Percentiles rank a stretch among this genome's conserved stretches.
These are phyloP conservation scores for Capronia americana DNA, from an alignment of 2,329 filamentous ascomycete species.

Conservation along the genomic window DNA sequence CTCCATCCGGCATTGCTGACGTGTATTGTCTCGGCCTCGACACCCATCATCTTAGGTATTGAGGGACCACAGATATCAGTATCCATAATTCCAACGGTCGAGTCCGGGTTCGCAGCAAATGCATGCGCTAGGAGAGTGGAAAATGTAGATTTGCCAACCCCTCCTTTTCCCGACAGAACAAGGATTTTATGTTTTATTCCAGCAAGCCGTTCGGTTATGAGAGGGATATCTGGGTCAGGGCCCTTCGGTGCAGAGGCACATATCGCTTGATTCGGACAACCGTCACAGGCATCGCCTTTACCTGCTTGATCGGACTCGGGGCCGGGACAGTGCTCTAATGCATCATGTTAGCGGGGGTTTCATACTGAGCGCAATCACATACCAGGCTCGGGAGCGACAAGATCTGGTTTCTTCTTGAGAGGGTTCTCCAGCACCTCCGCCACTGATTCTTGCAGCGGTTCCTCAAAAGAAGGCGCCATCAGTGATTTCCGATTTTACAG, in stretches of 20 bases:
- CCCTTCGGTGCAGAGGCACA: slow-evolving; percentile 94
- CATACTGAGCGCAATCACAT: slow-evolving; percentile 35
- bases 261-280: slow-evolving; percentile 94
- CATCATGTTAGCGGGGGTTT: slow-evolving; percentile 6
- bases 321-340: slow-evolving; percentile 84
- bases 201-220: slow-evolving; percentile 82
- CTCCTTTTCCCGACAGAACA: slow-evolving; percentile 91
- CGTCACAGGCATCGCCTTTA: slow-evolving; percentile 81
- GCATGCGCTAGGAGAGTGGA: slow-evolving; percentile 86
- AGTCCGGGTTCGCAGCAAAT: slow-evolving; percentile 80
- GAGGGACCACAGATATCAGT: slow-evolving; percentile 96
- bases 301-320: slow-evolving; percentile 65
- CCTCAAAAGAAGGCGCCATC: slow-evolving; percentile 85
- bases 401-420: slow-evolving; percentile 76
- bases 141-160: slow-evolving; percentile 95
- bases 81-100: slow-evolving; percentile 92
- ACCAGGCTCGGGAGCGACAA: slow-evolving; percentile 90
- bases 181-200: slow-evolving; percentile 90
- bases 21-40: slow-evolving; percentile 83
- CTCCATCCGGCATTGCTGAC: slow-evolving; percentile 88
- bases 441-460: slow-evolving; percentile 55
- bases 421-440: slow-evolving; percentile 77
- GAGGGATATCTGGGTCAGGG: slow-evolving; percentile 88
- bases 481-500: not conserved
- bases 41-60: slow-evolving; percentile 99